phyloP scores from a whole-genome alignment of 108 stramenopile genomes.

The Skeletonema tropicum region DNA sequence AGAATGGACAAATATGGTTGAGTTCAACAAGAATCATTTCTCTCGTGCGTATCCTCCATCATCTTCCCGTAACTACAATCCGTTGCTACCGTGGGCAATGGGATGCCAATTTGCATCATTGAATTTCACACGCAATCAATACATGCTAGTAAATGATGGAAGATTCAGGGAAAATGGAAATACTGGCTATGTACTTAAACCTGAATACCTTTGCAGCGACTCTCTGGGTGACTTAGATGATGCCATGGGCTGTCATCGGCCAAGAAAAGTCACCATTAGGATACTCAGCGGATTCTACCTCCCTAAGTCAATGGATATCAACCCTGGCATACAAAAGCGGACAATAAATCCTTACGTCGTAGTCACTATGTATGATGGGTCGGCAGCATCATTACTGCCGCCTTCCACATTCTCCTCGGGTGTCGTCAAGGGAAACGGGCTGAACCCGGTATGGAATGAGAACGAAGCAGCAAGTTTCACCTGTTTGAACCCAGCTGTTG shows the following conservation, averaged over 20 bases:
- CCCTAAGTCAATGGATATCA: conserved; percentile 50
- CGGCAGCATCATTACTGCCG: conserved; percentile 48
- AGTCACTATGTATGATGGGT: conserved; percentile 72
- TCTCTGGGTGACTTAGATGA: conserved; percentile 31
- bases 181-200: conserved; percentile 96
- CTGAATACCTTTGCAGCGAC: conserved; percentile 55
- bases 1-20: conserved; percentile 38
- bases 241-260: conserved; percentile 33
- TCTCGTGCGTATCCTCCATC: conserved; percentile 81
- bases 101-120: conserved; percentile 93
- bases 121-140: conserved; percentile 85
- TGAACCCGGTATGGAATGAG: conserved; percentile 93
- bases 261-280: conserved; percentile 60
- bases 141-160: conserved; percentile 89
- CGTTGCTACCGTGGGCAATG: conserved; percentile 81
- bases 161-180: conserved; percentile 91
- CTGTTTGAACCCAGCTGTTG: conserved; percentile 66
- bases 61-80: conserved; percentile 83
- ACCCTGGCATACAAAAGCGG: conserved; percentile 6
- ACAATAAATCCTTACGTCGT: conserved; percentile 66
- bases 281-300: conserved; percentile 78
- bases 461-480: conserved; percentile 56
- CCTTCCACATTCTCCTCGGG: conserved; percentile 49
- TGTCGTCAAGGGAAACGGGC: conserved; percentile 78
- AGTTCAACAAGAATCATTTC: conserved; percentile 75